Conservation (phyloP, 2,329 filamentous ascomycete species). For the Ascochyta rabiei region DNA sequence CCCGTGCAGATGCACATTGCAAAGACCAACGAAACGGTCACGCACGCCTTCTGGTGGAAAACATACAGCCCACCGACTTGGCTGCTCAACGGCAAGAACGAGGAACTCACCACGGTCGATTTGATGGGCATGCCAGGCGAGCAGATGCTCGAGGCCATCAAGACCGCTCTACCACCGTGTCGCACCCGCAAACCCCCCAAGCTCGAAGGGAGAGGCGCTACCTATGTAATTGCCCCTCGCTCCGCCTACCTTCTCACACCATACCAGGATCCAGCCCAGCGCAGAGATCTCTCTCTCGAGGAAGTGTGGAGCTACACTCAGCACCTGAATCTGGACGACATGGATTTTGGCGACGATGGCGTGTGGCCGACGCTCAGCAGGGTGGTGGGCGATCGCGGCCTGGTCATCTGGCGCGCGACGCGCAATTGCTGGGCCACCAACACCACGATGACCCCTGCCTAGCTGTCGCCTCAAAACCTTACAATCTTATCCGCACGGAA, state of each 20-base stretch:
- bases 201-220: conserved; percentile 61
- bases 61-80: conserved; percentile 83
- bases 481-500: too few relatives aligned
- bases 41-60: conserved; percentile 81
- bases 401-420: conserved; percentile 53
- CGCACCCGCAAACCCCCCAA: conserved; percentile 34
- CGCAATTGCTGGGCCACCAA: conserved; percentile 43
- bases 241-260: conserved; percentile 73
- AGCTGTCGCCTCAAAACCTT: too few relatives aligned
- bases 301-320: conserved; percentile 71
- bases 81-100: conserved; percentile 77
- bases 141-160: conserved; percentile 64
- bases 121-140: conserved; percentile 74
- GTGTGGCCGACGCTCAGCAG: conserved; percentile 72
- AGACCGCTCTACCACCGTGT: conserved; percentile 59
- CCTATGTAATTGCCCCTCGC: conserved; percentile 69
- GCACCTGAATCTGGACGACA: conserved; percentile 79
- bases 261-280: conserved; percentile 41
- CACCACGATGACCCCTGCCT: not conserved
- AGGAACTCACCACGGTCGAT: conserved; percentile 72
- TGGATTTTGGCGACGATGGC: conserved; percentile 79
- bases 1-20: conserved; percentile 77
- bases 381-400: conserved; percentile 61
- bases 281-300: conserved; percentile 63
- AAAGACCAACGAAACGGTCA: conserved; percentile 67